Evolutionary conservation across 2,329 filamentous ascomycete species (phyloP).

Genomic region (Phialophora macrospora): DNA sequence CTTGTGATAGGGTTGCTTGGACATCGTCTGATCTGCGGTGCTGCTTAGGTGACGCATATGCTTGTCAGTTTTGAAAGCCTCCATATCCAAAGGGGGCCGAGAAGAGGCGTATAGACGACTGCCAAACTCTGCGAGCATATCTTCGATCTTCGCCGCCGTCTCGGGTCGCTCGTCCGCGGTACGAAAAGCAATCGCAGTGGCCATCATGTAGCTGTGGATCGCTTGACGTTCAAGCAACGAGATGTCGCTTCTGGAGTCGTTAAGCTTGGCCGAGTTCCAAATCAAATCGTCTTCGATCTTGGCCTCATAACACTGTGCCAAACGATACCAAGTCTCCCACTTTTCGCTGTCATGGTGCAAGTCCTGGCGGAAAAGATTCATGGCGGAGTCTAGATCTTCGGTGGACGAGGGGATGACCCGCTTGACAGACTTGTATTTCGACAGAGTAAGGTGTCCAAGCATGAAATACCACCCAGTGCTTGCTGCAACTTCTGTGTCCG

Average conservation of each 20-base stretch:
- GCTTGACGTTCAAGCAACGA: conserved; percentile 76
- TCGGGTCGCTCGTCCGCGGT: conserved; percentile 60
- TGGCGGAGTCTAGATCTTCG: conserved; percentile 80
- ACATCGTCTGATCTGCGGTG: conserved; percentile 59
- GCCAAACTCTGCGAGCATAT: conserved; percentile 71
- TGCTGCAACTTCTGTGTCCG: conserved; percentile 71
- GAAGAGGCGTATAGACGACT: conserved; percentile 71
- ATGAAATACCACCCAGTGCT: conserved; percentile 90
- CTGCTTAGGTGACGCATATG: conserved; percentile 66
- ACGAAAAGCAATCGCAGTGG: conserved; percentile 65
- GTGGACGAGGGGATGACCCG: conserved; percentile 77
- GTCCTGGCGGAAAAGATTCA: conserved; percentile 78
- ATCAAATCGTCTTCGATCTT: conserved; percentile 85
- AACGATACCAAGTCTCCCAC: conserved; percentile 90
- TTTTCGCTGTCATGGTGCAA: conserved; percentile 79
- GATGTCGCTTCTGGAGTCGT: conserved; percentile 76
- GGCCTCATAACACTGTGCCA: conserved; percentile 85
- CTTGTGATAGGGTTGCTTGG: conserved; percentile 61
- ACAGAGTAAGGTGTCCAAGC: conserved; percentile 83
- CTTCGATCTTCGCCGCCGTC: conserved; percentile 62
- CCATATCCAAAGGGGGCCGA: conserved; percentile 70
- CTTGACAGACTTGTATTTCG: conserved; percentile 81
- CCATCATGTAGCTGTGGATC: conserved; percentile 81
- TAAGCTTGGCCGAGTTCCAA: conserved; percentile 90
- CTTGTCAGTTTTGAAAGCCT: conserved; percentile 66